A percentile compares a stretch with the other conserved stretches of the same genome.
Conservation (phyloP, 805 yeast genomes). For the Barnettozyma populi region DNA sequence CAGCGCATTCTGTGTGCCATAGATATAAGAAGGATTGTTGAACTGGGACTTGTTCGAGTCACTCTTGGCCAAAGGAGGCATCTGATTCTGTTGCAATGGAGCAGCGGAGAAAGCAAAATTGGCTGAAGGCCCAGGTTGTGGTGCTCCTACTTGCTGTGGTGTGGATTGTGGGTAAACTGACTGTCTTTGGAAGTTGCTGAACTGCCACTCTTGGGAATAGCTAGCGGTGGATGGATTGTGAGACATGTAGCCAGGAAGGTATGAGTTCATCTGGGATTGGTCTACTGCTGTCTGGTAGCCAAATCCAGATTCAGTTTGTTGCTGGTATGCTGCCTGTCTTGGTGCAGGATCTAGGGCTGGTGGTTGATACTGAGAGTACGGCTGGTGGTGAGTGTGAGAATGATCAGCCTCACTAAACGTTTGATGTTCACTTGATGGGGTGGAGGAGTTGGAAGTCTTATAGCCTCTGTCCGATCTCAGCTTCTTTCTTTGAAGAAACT, state of each 20-base stretch:
- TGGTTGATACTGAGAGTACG: slow-evolving; percentile 7
- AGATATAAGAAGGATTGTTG: slow-evolving; percentile 5
- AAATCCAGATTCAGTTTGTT: slow-evolving; percentile 7
- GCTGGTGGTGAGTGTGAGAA: slow-evolving; percentile 4
- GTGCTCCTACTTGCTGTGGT: not conserved
- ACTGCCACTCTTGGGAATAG: slow-evolving; percentile 11
- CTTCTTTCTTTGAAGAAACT: slow-evolving; percentile 23
- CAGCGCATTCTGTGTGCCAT: slow-evolving; percentile 2
- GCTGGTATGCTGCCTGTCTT: slow-evolving; percentile 8
- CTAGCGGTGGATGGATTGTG: not conserved
- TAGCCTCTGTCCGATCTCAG: slow-evolving; percentile 20
- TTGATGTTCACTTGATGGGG: slow-evolving; percentile 13
- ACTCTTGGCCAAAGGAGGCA: slow-evolving; percentile 3
- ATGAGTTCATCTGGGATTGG: slow-evolving; percentile 7
- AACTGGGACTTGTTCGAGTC: slow-evolving; percentile 1
- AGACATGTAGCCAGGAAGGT: slow-evolving; percentile 4
- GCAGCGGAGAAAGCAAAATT: not conserved
- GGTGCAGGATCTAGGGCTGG: slow-evolving; percentile 1
- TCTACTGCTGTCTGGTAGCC: slow-evolving; percentile 10
- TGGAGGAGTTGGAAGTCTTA: slow-evolving; percentile 12
- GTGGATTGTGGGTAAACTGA: slow-evolving; percentile 5
- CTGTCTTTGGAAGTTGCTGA: slow-evolving; percentile 5
- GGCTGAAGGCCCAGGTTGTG: slow-evolving; percentile 8
- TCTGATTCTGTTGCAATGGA: slow-evolving; percentile 1
- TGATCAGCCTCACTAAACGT: not conserved